Evolutionary conservation across 805 yeast species (phyloP), one percentile per base, ranked within the genome.

Genomic region (Grigorovia jiainica): DNA sequence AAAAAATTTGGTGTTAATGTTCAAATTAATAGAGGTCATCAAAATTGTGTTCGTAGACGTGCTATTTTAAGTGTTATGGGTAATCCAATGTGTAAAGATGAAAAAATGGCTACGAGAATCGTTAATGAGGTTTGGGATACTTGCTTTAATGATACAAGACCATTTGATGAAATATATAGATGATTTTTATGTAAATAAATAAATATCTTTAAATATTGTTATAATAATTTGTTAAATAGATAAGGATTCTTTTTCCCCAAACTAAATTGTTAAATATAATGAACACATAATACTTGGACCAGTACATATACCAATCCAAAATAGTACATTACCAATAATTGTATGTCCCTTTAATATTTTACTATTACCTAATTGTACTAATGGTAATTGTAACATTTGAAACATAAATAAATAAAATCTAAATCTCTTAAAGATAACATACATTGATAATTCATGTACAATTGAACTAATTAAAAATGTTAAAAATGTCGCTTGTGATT

Each of bases 71-170:
- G 95, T 44, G 96, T 92, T 8, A 64, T 71, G 55, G 92, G 84
- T 0, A 90, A 92, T 60, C 97, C 97, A 2, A 73, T 71, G 39
- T 92, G 98, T 59, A 70, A 75, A 47, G 73, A 71, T 50, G 70
- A 72, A 44, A 80, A 78, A 36, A 82, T 82, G 47, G 98, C 98
- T 1, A 78, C 75, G 43, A 70, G 72, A 46, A 82, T 78, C 5
- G 96, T 92, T 3, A 78, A 83, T 47, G 82, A 83, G 50, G 97
- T 92, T 5, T 92, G 95, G 82, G 82, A 80, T 47, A 80, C 90
- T 37, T 92, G 98, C 60, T 92, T 87, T 59, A 81, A 79, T 54
- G 98, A 92, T 57, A 90, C 97, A 2, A 70, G 98, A 54, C 98
- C 98, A 1, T 92, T 87, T 63, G 97, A 92, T 53, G 80, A 85